Percentiles rank a stretch among this genome's conserved stretches.
Evolutionary conservation across 164 flowering plant species (phyloP).

Genomic region (Saururus chinensis): DNA sequence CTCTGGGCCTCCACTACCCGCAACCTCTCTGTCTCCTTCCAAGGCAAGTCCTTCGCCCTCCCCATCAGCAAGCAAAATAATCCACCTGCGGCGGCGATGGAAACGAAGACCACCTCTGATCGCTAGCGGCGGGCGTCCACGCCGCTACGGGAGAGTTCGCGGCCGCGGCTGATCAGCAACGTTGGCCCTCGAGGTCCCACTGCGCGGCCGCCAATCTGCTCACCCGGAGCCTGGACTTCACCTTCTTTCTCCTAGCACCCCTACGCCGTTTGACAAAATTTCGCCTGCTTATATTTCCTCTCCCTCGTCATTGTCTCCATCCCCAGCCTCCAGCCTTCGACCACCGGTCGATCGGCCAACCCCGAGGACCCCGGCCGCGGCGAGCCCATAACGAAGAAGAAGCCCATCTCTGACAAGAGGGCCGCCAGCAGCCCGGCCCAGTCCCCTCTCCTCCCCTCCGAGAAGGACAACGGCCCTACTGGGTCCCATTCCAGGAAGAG

Average conservation of each 20-base stretch:
- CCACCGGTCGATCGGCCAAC: too few relatives aligned
- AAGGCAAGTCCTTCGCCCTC: constrained; percentile 85
- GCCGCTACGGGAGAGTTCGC: constrained; percentile 61
- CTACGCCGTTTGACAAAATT: too few relatives aligned
- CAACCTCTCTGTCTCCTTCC: constrained; percentile 88
- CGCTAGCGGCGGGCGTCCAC: constrained; percentile 22
- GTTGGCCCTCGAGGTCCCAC: constrained; percentile 65
- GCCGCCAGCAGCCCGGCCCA: constrained; percentile 4
- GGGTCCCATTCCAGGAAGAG: background rate
- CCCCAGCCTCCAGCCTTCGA: too few relatives aligned
- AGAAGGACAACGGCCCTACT: constrained; percentile 35
- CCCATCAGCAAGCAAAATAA: constrained; percentile 46
- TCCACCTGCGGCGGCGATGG: constrained; percentile 7
- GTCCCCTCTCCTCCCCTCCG: constrained; percentile 37
- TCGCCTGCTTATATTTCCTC: too few relatives aligned
- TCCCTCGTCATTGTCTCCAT: too few relatives aligned
- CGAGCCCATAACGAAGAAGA: too few relatives aligned
- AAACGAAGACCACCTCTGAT: background rate
- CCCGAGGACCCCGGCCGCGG: constrained; percentile 71
- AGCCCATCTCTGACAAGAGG: constrained; percentile 16
- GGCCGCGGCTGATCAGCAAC: constrained; percentile 50
- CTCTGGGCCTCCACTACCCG: constrained; percentile 56
- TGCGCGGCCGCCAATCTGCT: constrained; percentile 21
- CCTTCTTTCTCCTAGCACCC: too few relatives aligned
- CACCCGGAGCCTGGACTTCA: constrained; percentile 57